A percentile compares a stretch with the other conserved stretches of the same genome.
phyloP scores from a whole-genome alignment of 1,284 basidiomycete genomes.

The Austropuccinia psidii region DNA sequence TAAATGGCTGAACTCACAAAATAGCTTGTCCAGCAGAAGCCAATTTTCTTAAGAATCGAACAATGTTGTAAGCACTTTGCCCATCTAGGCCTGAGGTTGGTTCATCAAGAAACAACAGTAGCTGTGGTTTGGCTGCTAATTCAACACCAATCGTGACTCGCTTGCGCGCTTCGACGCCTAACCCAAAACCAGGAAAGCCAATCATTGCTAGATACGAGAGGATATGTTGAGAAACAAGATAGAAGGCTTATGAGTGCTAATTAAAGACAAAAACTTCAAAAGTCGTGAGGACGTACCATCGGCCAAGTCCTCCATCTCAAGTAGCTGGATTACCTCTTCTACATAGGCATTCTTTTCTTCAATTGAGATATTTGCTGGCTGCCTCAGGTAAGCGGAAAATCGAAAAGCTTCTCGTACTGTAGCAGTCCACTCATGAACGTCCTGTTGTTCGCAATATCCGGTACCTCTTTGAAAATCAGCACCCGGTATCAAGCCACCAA shows the following conservation, averaged over 20 bases:
- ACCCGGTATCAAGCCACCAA: slow-evolving; percentile 53
- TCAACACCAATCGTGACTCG: slow-evolving; percentile 58
- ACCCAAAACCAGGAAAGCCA: slow-evolving; percentile 51
- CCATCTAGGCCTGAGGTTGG: slow-evolving; percentile 73
- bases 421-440: slow-evolving; percentile 67
- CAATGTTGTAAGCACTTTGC: slow-evolving; percentile 77
- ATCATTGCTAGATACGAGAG: neutral
- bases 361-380: slow-evolving; percentile 52
- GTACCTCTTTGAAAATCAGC: slow-evolving; percentile 54
- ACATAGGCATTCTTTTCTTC: slow-evolving; percentile 54
- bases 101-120: slow-evolving; percentile 48
- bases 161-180: slow-evolving; percentile 55
- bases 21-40: slow-evolving; percentile 72
- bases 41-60: slow-evolving; percentile 67
- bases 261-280: slow-evolving; percentile 48
- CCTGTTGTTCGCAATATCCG: slow-evolving; percentile 47
- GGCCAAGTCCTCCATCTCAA: slow-evolving; percentile 53
- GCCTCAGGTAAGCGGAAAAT: slow-evolving; percentile 57
- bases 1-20: slow-evolving; percentile 60
- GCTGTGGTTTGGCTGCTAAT: slow-evolving; percentile 52
- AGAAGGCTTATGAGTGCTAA: slow-evolving; percentile 37
- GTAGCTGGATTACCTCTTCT: slow-evolving; percentile 54
- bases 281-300: slow-evolving; percentile 48
- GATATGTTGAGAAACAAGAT: neutral
- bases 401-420: slow-evolving; percentile 57